phyloP scores from a whole-genome alignment of 1,139 yeast genomes.

The Groenewaldozyma auringiensis region DNA sequence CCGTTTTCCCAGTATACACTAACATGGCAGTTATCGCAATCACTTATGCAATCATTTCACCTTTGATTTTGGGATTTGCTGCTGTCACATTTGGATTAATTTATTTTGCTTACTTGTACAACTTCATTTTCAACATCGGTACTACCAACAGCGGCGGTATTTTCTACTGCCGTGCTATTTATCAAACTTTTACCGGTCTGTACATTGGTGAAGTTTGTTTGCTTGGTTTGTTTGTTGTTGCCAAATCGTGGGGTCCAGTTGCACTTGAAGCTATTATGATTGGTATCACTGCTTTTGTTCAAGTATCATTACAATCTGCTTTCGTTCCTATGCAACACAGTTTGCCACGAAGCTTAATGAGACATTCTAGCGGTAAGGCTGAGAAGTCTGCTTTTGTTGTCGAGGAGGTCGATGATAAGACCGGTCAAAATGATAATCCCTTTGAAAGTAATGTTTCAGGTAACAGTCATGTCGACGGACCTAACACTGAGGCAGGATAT shows the following conservation, averaged over 20 bases:
- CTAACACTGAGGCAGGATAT: neutral
- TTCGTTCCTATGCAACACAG: conserved; percentile 57
- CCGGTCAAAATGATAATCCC: neutral
- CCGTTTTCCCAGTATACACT: conserved; percentile 76
- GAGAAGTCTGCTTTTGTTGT: conserved; percentile 5
- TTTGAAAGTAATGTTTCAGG: neutral
- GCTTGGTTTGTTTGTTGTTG: conserved; percentile 78
- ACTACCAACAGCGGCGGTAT: conserved; percentile 75
- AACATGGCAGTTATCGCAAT: conserved; percentile 73
- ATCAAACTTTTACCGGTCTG: conserved; percentile 80
- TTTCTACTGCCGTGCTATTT: conserved; percentile 79
- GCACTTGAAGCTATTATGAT: conserved; percentile 63
- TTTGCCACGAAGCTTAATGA: conserved; percentile 48
- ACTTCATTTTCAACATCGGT: conserved; percentile 60
- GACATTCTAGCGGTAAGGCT: conserved; percentile 9
- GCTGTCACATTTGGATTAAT: conserved; percentile 60
- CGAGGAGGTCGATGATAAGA: conserved; percentile 2
- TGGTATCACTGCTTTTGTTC: conserved; percentile 58
- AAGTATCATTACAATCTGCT: conserved; percentile 51
- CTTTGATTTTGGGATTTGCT: conserved; percentile 64
- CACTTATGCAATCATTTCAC: conserved; percentile 77
- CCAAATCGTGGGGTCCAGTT: conserved; percentile 93
- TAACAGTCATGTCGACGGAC: neutral
- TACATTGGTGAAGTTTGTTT: conserved; percentile 82
- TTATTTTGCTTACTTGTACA: conserved; percentile 74